These are phyloP conservation scores for Dendrostoma leiphaemia DNA, from an alignment of 2,329 filamentous ascomycete genomes.

Conservation along the genomic window DNA sequence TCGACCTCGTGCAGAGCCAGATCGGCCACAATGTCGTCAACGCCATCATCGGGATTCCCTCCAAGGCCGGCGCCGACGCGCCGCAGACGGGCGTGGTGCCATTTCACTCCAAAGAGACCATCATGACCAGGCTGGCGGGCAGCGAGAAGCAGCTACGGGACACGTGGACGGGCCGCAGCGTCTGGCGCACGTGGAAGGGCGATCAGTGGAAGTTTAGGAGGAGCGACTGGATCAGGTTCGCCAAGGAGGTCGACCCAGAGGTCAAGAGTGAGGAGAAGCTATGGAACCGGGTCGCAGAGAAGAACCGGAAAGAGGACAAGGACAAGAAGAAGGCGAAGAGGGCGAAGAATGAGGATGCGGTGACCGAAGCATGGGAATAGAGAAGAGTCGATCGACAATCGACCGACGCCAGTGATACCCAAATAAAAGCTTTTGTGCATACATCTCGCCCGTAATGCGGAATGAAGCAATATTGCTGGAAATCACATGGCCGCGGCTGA, in stretches of 20 bases:
- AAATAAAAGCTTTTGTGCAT: background rate
- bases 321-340: constrained; percentile 2
- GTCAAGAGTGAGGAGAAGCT: constrained; percentile 13
- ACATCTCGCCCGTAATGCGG: no score
- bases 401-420: constrained; percentile 8
- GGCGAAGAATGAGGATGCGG: background rate
- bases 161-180: constrained; percentile 52
- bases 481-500: no score
- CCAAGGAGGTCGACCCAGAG: constrained; percentile 47
- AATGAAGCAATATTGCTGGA: no score
- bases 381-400: background rate
- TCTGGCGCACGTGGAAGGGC: constrained; percentile 58
- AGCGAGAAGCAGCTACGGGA: constrained; percentile 50
- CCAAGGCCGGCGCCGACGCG: constrained; percentile 41
- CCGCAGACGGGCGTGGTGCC: constrained; percentile 39
- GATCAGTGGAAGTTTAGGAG: constrained; percentile 54
- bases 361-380: constrained; percentile 6
- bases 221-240: constrained; percentile 56
- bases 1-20: constrained; percentile 47
- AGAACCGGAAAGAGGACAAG: constrained; percentile 8
- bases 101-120: constrained; percentile 56
- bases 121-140: constrained; percentile 48
- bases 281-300: constrained; percentile 13
- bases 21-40: constrained; percentile 52
- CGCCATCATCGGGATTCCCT: constrained; percentile 48